Percentiles rank a stretch among this genome's conserved stretches.
Conservation (phyloP, 257 asterid species). For the Anisodus acutangulus region DNA sequence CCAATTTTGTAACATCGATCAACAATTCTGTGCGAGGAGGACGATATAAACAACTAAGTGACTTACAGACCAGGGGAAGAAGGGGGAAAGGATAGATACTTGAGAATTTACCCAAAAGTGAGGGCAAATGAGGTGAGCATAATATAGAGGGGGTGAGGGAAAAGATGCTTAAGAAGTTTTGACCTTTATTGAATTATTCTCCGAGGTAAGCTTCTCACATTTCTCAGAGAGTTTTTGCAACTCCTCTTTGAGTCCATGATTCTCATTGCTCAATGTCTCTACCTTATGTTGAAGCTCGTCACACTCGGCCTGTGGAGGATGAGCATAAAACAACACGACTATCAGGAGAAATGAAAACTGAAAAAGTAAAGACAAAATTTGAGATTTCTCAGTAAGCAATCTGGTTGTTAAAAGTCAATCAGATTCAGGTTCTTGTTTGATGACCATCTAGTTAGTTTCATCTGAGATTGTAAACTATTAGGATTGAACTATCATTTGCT, state of each 20-base stretch:
- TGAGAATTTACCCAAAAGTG: conserved; percentile 18
- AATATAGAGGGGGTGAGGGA: background rate
- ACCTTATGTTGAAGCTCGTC: conserved; percentile 84
- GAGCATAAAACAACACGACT: background rate
- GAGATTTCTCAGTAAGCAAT: background rate
- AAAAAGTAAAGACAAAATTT: background rate
- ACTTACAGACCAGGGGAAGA: background rate
- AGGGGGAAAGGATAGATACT: background rate
- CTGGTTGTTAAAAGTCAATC: background rate
- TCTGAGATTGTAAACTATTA: background rate
- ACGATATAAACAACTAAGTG: background rate
- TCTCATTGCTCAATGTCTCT: conserved; percentile 67
- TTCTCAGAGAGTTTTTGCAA: conserved; percentile 76
- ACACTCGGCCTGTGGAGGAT: conserved; percentile 69
- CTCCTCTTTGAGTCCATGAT: conserved; percentile 67
- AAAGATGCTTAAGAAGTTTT: background rate
- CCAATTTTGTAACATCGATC: background rate
- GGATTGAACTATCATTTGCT: background rate
- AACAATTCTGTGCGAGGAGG: background rate
- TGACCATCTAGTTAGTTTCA: background rate
- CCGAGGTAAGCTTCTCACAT: conserved; percentile 74
- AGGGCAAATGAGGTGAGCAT: background rate
- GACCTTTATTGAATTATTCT: conserved; percentile 74
- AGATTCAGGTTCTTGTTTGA: background rate
- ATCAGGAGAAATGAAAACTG: background rate